Percentiles rank a stretch among this genome's conserved stretches.
Evolutionary conservation across 2,329 filamentous ascomycete genomes (phyloP).

Genomic region (Exophiala viscosa): DNA sequence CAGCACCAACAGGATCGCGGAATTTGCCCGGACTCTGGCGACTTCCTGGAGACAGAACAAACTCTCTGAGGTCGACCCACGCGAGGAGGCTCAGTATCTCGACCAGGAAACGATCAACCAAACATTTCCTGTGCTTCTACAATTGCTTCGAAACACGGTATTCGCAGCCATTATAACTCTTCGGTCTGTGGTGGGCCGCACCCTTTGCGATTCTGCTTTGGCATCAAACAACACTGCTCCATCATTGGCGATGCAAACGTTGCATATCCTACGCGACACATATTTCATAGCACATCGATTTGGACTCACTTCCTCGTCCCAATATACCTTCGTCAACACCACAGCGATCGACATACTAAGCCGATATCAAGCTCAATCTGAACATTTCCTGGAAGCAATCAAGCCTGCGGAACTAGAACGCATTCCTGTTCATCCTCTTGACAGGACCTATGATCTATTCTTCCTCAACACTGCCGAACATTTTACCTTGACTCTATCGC

Average conservation of each 20-base stretch:
- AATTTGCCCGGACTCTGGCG: slow-evolving; percentile 63
- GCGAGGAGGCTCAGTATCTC: slow-evolving; percentile 62
- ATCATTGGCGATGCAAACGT: slow-evolving; percentile 63
- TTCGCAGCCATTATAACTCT: slow-evolving; percentile 72
- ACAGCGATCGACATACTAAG: slow-evolving; percentile 77
- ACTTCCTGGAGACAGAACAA: slow-evolving; percentile 72
- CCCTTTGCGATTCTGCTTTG: slow-evolving; percentile 55
- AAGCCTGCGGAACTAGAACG: slow-evolving; percentile 52
- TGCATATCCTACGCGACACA: slow-evolving; percentile 71
- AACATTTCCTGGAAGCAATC: slow-evolving; percentile 64
- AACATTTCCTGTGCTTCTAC: slow-evolving; percentile 71
- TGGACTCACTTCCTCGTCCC: slow-evolving; percentile 70
- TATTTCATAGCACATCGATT: slow-evolving; percentile 77
- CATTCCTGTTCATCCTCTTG: slow-evolving; percentile 62
- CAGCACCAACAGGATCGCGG: slow-evolving; percentile 58
- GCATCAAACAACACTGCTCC: slow-evolving; percentile 58
- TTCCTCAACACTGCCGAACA: slow-evolving; percentile 86
- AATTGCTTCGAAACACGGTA: slow-evolving; percentile 68
- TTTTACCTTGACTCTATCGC: slow-evolving; percentile 66
- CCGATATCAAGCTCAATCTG: slow-evolving; percentile 62
- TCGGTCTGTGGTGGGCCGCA: slow-evolving; percentile 67
- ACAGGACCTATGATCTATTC: slow-evolving; percentile 75
- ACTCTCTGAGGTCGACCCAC: slow-evolving; percentile 67
- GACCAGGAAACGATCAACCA: slow-evolving; percentile 61
- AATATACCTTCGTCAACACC: slow-evolving; percentile 79